Conservation (phyloP, 306 rosid species). For the Sindora glabra region DNA sequence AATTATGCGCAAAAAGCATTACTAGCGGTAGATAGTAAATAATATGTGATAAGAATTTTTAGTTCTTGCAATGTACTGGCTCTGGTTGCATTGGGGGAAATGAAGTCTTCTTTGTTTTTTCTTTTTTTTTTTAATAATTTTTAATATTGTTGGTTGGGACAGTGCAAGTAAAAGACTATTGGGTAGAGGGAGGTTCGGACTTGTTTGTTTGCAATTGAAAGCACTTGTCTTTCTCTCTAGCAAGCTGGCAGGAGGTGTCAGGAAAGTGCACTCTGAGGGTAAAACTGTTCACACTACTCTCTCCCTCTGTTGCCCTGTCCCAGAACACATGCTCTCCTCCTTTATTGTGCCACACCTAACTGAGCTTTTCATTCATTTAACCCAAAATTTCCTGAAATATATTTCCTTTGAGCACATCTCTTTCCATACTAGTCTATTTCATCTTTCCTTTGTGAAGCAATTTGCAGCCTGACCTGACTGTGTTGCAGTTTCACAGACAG, state of each 20-base stretch:
- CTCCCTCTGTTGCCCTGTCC: constrained; percentile 52
- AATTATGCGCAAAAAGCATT: no score
- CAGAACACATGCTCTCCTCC: constrained; percentile 55
- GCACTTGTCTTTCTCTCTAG: constrained; percentile 31
- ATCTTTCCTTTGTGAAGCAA: constrained; percentile 20
- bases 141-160: constrained; percentile 3
- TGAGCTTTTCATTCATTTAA: constrained; percentile 37
- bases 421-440: constrained; percentile 35
- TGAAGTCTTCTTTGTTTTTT: no score
- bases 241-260: constrained; percentile 38
- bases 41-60: no score
- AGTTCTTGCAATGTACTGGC: no score
- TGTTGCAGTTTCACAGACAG: constrained; percentile 3
- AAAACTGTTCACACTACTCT: constrained; percentile 52
- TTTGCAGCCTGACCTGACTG: constrained; percentile 32
- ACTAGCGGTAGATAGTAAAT: no score
- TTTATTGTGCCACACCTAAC: constrained; percentile 45
- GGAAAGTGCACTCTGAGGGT: constrained; percentile 68
- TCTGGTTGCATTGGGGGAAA: no score
- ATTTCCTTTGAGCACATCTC: constrained; percentile 22
- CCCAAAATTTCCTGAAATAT: constrained; percentile 30
- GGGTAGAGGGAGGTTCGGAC: constrained; percentile 39
- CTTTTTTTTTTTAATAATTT: neutral
- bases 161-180: constrained; percentile 37
- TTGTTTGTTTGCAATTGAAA: constrained; percentile 67